Conservation (phyloP, 1,139 yeast genomes). For the Geotrichum cucujoidarum region DNA sequence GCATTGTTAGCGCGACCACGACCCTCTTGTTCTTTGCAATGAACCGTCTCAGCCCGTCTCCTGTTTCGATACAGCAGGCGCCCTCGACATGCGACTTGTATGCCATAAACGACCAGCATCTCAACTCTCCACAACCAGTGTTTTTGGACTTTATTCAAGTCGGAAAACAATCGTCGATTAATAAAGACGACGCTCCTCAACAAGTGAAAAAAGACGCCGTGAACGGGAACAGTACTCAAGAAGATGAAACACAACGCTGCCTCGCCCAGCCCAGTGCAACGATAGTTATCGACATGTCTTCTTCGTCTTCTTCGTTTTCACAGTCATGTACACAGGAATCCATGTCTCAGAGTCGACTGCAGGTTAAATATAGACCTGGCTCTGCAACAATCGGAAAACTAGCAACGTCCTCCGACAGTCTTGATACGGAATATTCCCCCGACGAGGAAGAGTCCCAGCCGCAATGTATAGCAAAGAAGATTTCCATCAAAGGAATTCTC, state of each 20-base stretch:
- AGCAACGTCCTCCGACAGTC: constrained; percentile 5
- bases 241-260: neutral
- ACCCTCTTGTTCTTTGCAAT: neutral
- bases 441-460: neutral
- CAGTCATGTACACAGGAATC: constrained; percentile 4
- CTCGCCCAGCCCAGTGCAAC: constrained; percentile 8
- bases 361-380: constrained; percentile 2
- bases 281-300: constrained; percentile 4
- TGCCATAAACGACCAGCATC: neutral
- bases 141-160: neutral
- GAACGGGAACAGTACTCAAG: no score
- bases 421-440: constrained; percentile 4
- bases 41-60: constrained; percentile 8
- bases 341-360: neutral
- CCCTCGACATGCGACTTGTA: neutral
- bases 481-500: neutral
- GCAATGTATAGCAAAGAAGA: no score
- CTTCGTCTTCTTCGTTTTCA: neutral
- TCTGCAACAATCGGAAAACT: neutral
- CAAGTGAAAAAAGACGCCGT: no score
- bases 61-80: constrained; percentile 9
- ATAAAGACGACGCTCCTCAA: no score
- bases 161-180: no score
- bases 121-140: neutral
- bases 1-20: no score